Evolutionary conservation across 768 basidiomycete genomes (phyloP), one percentile per base, ranked within the genome.

Genomic region (Boletus edulis): DNA sequence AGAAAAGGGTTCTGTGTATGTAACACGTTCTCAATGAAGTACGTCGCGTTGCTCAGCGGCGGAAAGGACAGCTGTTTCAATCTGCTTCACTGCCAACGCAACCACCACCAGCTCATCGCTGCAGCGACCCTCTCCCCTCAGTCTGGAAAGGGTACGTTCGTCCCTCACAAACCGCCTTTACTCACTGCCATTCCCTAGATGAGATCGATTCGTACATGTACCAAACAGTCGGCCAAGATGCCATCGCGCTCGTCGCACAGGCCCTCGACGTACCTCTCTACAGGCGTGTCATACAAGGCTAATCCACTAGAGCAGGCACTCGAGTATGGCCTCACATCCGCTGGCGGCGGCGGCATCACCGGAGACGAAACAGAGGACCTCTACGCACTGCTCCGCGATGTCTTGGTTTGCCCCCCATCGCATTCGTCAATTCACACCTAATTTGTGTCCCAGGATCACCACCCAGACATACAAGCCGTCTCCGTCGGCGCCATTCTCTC

Each of bases 31-130:
- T 60, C 22, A 46, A 95, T 96, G 93, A 93, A 94, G 75, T 92
- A 93, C 70, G 84, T 98, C 67, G 96, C 88, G 2, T 76, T 99
- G 54, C 85, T 99, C 58, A 98, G 95, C 55, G 97, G 97, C 38
- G 97, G 97, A 31, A 99, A 99, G 73, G 97, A 99, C 73, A 93
- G 90, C 70, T 94, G 93, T 77, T 98, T 86, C 80, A 98, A 96
- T 66, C 83, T 98, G 41, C 72, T 93, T 12, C 95, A 98, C 72
- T 96, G 94, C 67, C 74, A 82, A 46, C 78, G 80, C 55, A 92
- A 97, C 65, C 87, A 91, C 2, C 96, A 99, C 67, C 77, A 89
- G 55, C 83, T 98, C 39, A 74, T 94, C 10, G 93, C 94, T 12
- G 85, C 94, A 18, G 97, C 94, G 5, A 92, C 93, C 39, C 77